Evolutionary conservation across 78 protist genomes (phyloP).

Genomic region (Bigelowiella natans): DNA sequence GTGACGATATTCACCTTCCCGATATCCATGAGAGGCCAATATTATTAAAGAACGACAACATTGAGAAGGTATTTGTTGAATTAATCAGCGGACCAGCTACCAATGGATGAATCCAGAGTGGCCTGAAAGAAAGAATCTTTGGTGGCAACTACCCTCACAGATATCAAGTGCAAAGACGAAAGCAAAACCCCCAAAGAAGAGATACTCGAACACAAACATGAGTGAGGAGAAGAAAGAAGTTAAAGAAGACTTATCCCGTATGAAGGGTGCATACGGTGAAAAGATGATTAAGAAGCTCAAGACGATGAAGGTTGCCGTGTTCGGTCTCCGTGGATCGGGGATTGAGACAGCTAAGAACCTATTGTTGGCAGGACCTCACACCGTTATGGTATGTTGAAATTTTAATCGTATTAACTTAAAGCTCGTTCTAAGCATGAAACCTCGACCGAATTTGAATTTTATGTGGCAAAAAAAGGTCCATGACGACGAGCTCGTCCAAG

Average conservation of each 20-base stretch:
- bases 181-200: too few relatives aligned
- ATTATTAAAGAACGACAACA: too few relatives aligned
- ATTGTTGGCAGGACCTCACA: not conserved
- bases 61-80: too few relatives aligned
- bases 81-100: too few relatives aligned
- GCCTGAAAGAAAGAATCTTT: too few relatives aligned
- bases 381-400: not conserved
- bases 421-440: not conserved
- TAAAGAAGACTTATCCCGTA: not conserved
- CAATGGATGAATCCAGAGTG: too few relatives aligned
- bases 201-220: not conserved
- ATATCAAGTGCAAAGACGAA: too few relatives aligned
- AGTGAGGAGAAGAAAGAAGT: not conserved
- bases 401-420: not conserved
- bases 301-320: not conserved
- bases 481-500: not conserved
- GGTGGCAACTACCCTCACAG: too few relatives aligned
- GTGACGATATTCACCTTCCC: too few relatives aligned
- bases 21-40: too few relatives aligned
- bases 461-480: not conserved
- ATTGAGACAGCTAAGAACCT: slow-evolving; percentile 16
- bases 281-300: not conserved
- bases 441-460: not conserved
- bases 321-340: not conserved
- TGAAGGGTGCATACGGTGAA: slow-evolving; percentile 1